These are phyloP conservation scores for Digitaria exilis DNA, from an alignment of 202 grass and related monocot genomes.

Conservation along the genomic window DNA sequence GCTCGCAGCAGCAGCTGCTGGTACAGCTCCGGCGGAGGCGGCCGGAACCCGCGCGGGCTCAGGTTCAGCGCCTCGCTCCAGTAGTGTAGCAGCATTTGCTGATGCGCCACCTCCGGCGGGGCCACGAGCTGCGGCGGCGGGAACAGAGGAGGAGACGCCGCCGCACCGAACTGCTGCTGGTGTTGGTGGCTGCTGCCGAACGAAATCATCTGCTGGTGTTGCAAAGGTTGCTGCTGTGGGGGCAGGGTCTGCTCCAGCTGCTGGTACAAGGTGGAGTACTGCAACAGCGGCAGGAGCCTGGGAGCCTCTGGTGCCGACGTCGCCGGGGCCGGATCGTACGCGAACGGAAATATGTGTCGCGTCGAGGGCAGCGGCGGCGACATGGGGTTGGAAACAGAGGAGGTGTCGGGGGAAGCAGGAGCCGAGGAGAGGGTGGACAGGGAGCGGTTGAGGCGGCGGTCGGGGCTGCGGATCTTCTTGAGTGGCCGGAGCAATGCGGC, in stretches of 20 bases:
- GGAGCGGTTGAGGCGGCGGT: conserved; percentile 47
- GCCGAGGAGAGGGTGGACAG: conserved; percentile 47
- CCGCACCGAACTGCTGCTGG: conserved; percentile 42
- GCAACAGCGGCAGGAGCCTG: conserved; percentile 33
- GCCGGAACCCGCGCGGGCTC: conserved; percentile 55
- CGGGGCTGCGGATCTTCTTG: conserved; percentile 73
- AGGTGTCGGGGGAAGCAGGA: conserved; percentile 42
- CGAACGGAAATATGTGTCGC: conserved; percentile 72
- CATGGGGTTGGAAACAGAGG: conserved; percentile 57
- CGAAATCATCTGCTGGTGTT: conserved; percentile 75
- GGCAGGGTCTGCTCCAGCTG: conserved; percentile 12
- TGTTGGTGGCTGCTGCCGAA: conserved; percentile 40
- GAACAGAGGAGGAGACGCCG: conserved; percentile 33
- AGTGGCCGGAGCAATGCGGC: conserved; percentile 51
- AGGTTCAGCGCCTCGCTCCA: conserved; percentile 88
- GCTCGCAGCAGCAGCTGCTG: conserved; percentile 45
- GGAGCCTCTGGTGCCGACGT: not conserved
- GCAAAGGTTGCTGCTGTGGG: conserved; percentile 10
- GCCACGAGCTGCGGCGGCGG: conserved; percentile 55
- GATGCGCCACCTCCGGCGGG: conserved; percentile 45
- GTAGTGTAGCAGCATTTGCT: conserved; percentile 62
- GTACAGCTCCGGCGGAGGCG: conserved; percentile 50
- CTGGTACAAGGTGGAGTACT: conserved; percentile 39
- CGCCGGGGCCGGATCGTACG: conserved; percentile 48
- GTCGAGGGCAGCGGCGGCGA: conserved; percentile 48